phyloP scores from a whole-genome alignment of 306 rosid genomes.

The Inga laurina region DNA sequence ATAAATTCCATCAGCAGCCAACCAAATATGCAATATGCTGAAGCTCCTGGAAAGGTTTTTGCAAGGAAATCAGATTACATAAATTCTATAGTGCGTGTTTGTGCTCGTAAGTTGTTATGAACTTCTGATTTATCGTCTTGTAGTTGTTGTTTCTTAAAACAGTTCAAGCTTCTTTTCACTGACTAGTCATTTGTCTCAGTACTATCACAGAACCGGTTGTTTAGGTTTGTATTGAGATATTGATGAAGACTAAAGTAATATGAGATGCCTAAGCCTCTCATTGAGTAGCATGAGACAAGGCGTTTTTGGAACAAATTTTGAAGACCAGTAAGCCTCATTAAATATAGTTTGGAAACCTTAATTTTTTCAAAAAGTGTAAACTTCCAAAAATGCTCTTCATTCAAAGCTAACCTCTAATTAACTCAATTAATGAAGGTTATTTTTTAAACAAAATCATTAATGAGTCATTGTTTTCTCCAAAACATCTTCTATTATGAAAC shows the following conservation, averaged over 20 bases:
- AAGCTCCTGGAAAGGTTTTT: slow-evolving; percentile 75
- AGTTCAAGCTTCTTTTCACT: slow-evolving; percentile 16
- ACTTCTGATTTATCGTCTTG: slow-evolving; percentile 18
- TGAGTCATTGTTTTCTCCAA: background rate
- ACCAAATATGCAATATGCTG: slow-evolving; percentile 79
- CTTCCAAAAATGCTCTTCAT: background rate
- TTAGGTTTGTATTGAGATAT: background rate
- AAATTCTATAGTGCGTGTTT: slow-evolving; percentile 85
- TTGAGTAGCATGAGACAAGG: background rate
- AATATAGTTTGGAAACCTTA: background rate
- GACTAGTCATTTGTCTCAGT: slow-evolving; percentile 2
- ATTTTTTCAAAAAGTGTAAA: no score
- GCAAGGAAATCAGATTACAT: slow-evolving; percentile 79
- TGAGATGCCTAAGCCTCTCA: background rate
- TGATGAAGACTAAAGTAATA: background rate
- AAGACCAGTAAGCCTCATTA: background rate
- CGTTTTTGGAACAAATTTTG: background rate
- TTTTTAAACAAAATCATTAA: no score
- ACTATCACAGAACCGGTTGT: slow-evolving; percentile 6
- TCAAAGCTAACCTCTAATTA: background rate
- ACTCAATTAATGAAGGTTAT: background rate
- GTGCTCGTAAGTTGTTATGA: slow-evolving; percentile 84
- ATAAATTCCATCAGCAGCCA: slow-evolving; percentile 77
- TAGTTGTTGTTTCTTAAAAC: slow-evolving; percentile 14
- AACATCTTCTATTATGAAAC: background rate